Percentiles rank a stretch among this genome's conserved stretches.
These are phyloP conservation scores for Pulveroboletus sp. DNA, from an alignment of 768 basidiomycete species.

Conservation along the genomic window DNA sequence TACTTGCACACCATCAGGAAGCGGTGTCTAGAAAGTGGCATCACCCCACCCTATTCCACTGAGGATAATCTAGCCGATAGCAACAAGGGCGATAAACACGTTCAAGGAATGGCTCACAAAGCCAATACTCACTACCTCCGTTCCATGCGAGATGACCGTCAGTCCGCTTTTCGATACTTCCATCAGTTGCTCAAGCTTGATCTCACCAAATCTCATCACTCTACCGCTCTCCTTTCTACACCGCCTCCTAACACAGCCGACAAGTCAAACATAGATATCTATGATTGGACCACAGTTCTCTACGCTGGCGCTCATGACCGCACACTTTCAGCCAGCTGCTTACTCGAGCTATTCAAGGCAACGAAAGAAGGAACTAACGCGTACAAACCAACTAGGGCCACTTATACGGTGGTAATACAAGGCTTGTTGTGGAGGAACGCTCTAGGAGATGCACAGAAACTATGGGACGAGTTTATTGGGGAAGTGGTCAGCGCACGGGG, in stretches of 20 bases:
- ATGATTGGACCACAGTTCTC: conserved; percentile 45
- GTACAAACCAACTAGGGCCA: conserved; percentile 40
- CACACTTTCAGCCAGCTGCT: conserved; percentile 24
- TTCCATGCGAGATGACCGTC: conserved; percentile 36
- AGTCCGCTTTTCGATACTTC: conserved; percentile 47
- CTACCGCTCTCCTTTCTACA: neutral
- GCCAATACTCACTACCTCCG: conserved; percentile 43
- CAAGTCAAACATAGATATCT: conserved; percentile 36
- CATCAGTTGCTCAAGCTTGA: conserved; percentile 32
- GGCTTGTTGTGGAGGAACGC: conserved; percentile 45
- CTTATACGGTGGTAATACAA: conserved; percentile 52
- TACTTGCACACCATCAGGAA: conserved; percentile 39
- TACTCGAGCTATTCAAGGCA: conserved; percentile 38
- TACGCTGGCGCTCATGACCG: conserved; percentile 41
- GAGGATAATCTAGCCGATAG: neutral
- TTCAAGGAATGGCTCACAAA: conserved; percentile 26
- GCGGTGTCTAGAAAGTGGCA: conserved; percentile 16
- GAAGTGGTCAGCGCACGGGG: conserved; percentile 7
- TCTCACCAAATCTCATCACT: conserved; percentile 8
- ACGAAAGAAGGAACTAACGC: conserved; percentile 21
- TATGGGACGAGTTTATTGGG: conserved; percentile 39
- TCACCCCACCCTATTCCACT: conserved; percentile 20
- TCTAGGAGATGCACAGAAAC: conserved; percentile 35
- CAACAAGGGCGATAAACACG: neutral
- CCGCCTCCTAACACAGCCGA: neutral